Evolutionary conservation across 1,139 yeast species (phyloP), one percentile per base, ranked within the genome.

Genomic region (Yamadazyma triangularis): DNA sequence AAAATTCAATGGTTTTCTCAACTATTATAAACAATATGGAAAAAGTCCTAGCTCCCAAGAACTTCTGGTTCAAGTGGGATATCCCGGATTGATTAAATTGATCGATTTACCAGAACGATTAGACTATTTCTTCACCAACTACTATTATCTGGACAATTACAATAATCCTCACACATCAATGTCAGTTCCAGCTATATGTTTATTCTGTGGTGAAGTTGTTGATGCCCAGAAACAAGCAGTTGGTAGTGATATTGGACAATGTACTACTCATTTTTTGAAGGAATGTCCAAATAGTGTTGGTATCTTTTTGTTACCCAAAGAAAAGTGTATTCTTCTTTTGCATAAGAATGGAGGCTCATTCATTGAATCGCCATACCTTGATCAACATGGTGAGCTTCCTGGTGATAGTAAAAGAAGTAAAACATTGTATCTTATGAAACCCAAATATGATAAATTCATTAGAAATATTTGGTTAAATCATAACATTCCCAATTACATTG

Each of bases 311-410:
- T 52, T 89, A 8, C 91, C 95, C 1, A 77, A 83, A 43, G 85
- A 83, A 38, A 73, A 87, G 41, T 66, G 85, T n/a, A 54, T 86
- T 22, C 59, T 87, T 32, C 52, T 86, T 23, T 53, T 91, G 32
- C 73, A 83, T 41, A 74, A 75, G 31, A 72, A 73, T 26, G 84
- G 82, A 0, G 98, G 98, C 0, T 78, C 95, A 0, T 89, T 89
- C 51, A 71, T 77, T 39, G 79, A 79, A 26, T 84, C 95, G 1
- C 98, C 97, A 0, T 91, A 79, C 50, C 59, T 86, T 26, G 96
- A 89, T 52, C 69, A 72, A 28, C 95, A 87, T 54, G 97, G 97
- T 0, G 97, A 89, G 48, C 57, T 79, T 11, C 89, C 89, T 28
- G 82, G 78, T 28, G 93, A 84, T 29, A 61, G 76, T 24, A 81